Evolutionary conservation across 179 eudicot species (phyloP), one percentile per base, ranked within the genome.

Genomic region (Heliamphora pulchella): DNA sequence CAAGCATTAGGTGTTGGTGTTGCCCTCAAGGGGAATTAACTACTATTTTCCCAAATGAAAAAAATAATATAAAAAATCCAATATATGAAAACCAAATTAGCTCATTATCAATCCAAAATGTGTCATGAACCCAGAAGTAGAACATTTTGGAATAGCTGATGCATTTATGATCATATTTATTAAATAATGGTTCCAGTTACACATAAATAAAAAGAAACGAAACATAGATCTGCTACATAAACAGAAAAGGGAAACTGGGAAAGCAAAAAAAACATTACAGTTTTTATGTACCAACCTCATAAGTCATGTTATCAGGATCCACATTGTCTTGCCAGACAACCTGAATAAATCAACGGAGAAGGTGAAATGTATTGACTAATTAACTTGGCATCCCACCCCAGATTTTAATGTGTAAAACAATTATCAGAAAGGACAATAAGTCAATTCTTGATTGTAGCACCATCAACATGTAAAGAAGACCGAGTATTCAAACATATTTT

Each of bases 271-370:
- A 8, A 43, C 5, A 78, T 63, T 10, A 5, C 13, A 77, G 61
- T 18, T 65, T 58, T 65, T 9, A 71, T 50, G 64, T 41, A 51
- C 78, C 68, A 79, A 95, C 97, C 98, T 95, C 98, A 79, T 95
- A 95, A 79, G 91, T 91, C 98, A 95, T 93, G 87, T 83, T 88
- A 85, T 93, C 97, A 79, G 95, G 98, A 82, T 95, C 97, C 57
- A 95, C 83, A 64, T 82, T 84, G 85, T 95, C 97, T 86, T 93
- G 91, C 98, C 98, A 93, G 75, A 86, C 69, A 80, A 85, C 89
- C 96, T 93, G 94, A 47, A 47, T 67, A 48, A 47, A 89, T 58
- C 51, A 66, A 77, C 73, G 74, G 50, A 82, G 53, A 57, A 55
- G 76, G 57, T 71, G 11, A 69, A 71, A 39, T 41, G 64, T 57